Conservation (phyloP, 495 filamentous ascomycete species). For the Pseudoneurospora amorphoporcata region DNA sequence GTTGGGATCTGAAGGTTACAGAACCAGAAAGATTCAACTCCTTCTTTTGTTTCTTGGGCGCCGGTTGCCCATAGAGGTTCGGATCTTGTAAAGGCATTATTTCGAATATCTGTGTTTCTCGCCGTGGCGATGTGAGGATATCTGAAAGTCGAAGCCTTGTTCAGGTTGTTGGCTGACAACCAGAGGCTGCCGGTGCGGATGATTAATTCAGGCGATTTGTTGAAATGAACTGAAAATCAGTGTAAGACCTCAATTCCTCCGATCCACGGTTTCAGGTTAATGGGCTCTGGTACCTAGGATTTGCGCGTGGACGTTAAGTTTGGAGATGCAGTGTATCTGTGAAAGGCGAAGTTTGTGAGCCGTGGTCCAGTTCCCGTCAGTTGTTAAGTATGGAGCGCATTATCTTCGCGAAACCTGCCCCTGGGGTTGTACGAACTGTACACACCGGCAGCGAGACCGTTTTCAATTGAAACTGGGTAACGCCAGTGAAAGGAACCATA, state of each 20-base stretch:
- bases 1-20: conserved; percentile 68
- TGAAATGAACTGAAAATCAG: neutral
- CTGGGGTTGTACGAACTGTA: neutral
- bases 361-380: too few species aligned
- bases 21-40: conserved; percentile 60
- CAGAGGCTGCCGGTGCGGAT: neutral
- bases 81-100: conserved; percentile 44
- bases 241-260: neutral
- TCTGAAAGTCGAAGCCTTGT: neutral
- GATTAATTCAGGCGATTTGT: neutral
- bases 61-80: conserved; percentile 67
- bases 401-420: neutral
- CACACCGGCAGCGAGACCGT: neutral
- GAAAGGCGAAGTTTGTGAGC: neutral
- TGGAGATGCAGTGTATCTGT: neutral
- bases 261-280: neutral
- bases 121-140: neutral
- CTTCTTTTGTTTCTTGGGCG: conserved; percentile 47
- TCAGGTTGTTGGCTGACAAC: neutral
- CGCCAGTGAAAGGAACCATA: neutral
- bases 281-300: neutral
- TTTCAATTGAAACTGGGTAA: neutral
- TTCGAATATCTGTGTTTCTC: neutral
- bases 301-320: neutral
- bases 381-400: neutral